phyloP scores from a whole-genome alignment of 805 yeast species.

The Saturnispora silvae region DNA sequence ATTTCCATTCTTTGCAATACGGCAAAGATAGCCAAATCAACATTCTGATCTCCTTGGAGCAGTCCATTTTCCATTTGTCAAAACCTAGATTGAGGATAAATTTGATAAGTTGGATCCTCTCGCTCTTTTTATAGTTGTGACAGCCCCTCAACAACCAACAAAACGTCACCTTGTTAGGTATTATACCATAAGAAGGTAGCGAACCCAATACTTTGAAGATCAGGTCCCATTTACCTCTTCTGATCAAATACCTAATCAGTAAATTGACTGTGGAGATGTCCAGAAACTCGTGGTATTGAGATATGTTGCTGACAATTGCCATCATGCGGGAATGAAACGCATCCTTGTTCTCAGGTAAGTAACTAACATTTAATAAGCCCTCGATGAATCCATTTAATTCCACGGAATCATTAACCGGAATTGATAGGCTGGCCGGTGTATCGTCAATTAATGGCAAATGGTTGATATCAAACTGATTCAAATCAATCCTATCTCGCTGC shows the following conservation, averaged over 20 bases:
- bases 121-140: not conserved
- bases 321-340: not conserved
- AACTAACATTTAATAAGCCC: not conserved
- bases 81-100: conserved; percentile 1
- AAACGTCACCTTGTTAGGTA: conserved; percentile 2
- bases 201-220: not conserved
- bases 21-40: conserved; percentile 7
- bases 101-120: not conserved
- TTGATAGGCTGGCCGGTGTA: too few species aligned
- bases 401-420: too few species aligned
- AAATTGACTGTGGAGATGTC: conserved; percentile 1
- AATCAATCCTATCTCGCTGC: not conserved
- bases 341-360: not conserved
- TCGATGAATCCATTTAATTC: not conserved
- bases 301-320: not conserved
- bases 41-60: conserved; percentile 2
- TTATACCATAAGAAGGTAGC: not conserved
- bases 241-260: conserved; percentile 1
- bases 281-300: not conserved
- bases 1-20: conserved; percentile 2
- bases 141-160: conserved; percentile 5
- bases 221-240: conserved; percentile 4
- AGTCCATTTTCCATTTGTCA: conserved; percentile 2
- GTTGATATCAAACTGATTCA: conserved; percentile 2
- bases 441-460: not conserved